Base-by-base conservation (phyloP, 805 yeast genomes). In the Jamesozyma piceae region DNA sequence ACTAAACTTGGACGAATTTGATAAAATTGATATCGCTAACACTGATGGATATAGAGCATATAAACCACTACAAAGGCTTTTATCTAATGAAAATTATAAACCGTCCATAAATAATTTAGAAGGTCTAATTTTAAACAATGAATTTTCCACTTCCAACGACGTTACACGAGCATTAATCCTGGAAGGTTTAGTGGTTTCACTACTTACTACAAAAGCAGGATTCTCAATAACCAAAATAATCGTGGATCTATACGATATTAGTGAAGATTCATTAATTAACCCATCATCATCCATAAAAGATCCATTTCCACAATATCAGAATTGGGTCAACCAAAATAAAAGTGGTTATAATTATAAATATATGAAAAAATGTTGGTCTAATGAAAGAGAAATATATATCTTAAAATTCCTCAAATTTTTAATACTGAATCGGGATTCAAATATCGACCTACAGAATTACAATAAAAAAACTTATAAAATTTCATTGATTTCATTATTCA, bases 201-300 rank as follows among this genome's bases (percentile, higher is more conserved):
- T 57, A 2, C 50, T 55, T 31, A 49, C 55, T 8, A 58, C 64
- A 5, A 43, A 38, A 31, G 30, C 58, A 3, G 64, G 64, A 5
- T 38, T 37, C 3, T 50, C 57, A 11, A 37, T 53, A 14, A 27
- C 54, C 34, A 36, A 47, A 4, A 39, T 36, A 28, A 40, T 41
- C 21, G 18, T 36, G 21, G 34, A 43, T n/a, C 10, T 41, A 11
- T 20, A 36, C 17, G 19, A 19, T 14, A 24, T 11, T 15, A 13
- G 22, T 21, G 9, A 4, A 9, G 17, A 35, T n/a, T 11, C 8
- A 22, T 4, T 3, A 4, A 35, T 3, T 9, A 34, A 8, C 5
- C 27, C 36, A 28, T 24, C 5, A 24, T 11, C 14, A 28, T 36
- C n/a, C 11, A 9, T 35, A 10, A 17, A n/a, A 15, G 17, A 27